Base-by-base conservation (phyloP, 371 early-diverging fungal genomes). In the Zychaea mexicana region DNA sequence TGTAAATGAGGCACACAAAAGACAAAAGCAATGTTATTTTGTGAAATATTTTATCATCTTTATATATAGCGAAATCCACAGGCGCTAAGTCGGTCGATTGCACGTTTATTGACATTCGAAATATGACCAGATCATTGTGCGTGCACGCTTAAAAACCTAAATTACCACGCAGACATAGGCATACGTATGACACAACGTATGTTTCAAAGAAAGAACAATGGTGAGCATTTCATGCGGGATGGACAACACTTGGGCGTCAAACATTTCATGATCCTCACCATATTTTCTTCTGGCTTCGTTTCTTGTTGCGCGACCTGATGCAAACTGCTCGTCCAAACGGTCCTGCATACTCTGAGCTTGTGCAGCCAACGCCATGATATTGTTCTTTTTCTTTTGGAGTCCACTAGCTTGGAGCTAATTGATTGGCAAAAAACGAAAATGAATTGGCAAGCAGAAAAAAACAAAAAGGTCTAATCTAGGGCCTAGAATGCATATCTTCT, bases 301-400 rank as follows among this genome's bases (percentile, higher is more conserved):
- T 57, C 85, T 86, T 13, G 90, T 85, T 53, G 76, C 83, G 28
- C 84, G 82, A 60, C 86, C 81, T 0, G 82, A 73, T 30, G 92
- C 88, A 78, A 84, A 86, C 36, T 79, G 78, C 57, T 90, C 91
- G 28, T 85, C 81, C 33, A 93, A 57, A 49, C 81, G 82, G 27
- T 78, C 76, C 65, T 88, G 88, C 65, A 84, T 87, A 24, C 81
- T 84, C 52, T 88, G 82, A 19, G 93, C 90, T 65, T 91, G 90
- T 31, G 86, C 84, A 15, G 90, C 91, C 52, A 93, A 68, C 19
- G 88, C 89, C 88, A 92, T 87, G 65, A 92, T 85, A 57, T 93
- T 93, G 77, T 92, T 89, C 64, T 85, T 90, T 39, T 85, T 86
- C 69, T 87, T 87, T 71, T 91, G 89, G 38, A 70, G 33, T 66